Evolutionary conservation across 208 protist genomes (phyloP).

Genomic region (Borovskyia barvae): DNA sequence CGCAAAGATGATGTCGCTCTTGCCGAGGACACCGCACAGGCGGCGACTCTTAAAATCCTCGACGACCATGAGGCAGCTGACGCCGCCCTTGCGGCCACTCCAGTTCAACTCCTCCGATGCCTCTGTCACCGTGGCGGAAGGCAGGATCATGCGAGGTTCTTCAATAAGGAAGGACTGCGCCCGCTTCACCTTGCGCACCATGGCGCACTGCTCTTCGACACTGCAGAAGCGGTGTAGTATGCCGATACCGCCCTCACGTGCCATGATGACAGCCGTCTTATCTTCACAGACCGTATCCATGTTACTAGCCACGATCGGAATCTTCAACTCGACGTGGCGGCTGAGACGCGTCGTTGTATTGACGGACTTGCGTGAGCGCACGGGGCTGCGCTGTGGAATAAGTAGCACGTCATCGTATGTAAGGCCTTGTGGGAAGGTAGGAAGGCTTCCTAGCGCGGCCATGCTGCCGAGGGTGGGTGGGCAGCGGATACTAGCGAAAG

Average conservation of each 20-base stretch:
- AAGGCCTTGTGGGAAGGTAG: constrained; percentile 48
- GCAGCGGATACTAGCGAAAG: background rate
- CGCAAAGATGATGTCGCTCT: constrained; percentile 73
- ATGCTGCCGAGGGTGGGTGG: constrained; percentile 10
- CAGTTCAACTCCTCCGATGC: constrained; percentile 68
- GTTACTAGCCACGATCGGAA: constrained; percentile 90
- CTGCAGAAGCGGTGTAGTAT: constrained; percentile 91
- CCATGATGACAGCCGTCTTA: constrained; percentile 84
- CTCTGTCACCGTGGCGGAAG: constrained; percentile 52
- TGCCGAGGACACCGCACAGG: constrained; percentile 67
- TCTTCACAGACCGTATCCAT: constrained; percentile 93
- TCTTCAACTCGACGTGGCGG: constrained; percentile 67
- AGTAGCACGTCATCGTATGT: constrained; percentile 92
- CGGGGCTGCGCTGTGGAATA: constrained; percentile 72
- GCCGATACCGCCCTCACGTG: constrained; percentile 87
- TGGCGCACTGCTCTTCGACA: constrained; percentile 81
- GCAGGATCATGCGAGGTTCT: constrained; percentile 76
- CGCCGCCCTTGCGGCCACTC: constrained; percentile 70
- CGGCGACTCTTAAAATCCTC: constrained; percentile 33
- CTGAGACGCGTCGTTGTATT: constrained; percentile 64
- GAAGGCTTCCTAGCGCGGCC: constrained; percentile 29
- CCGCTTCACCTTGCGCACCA: constrained; percentile 89
- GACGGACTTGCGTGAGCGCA: constrained; percentile 72
- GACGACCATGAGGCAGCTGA: constrained; percentile 81
- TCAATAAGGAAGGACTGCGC: constrained; percentile 90